Conservation (phyloP, 1,139 yeast genomes). For the Nakaseomyces bracarensis region DNA sequence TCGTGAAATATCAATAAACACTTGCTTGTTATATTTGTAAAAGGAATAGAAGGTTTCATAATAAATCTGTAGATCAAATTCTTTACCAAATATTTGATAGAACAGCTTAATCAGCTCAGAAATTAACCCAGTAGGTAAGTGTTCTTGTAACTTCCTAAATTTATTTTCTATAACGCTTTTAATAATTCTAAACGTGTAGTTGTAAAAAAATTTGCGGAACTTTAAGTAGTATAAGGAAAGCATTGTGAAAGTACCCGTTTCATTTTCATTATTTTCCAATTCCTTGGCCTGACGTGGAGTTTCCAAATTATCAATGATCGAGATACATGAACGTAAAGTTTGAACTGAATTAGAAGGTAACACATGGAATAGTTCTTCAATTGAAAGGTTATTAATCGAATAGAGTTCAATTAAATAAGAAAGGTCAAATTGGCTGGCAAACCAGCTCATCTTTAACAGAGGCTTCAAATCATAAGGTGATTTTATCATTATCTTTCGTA, state of each 20-base stretch:
- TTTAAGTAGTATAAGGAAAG: conserved; percentile 27
- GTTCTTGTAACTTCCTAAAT: not conserved
- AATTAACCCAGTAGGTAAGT: not conserved
- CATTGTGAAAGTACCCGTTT: conserved; percentile 11
- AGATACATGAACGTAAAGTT: conserved; percentile 12
- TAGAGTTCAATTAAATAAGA: conserved; percentile 27
- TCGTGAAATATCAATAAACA: conserved; percentile 16
- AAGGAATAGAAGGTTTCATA: conserved; percentile 18
- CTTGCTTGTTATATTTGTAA: conserved; percentile 12
- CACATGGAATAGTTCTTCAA: conserved; percentile 13
- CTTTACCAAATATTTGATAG: conserved; percentile 23
- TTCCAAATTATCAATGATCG: conserved; percentile 8
- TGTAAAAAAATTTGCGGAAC: conserved; percentile 23
- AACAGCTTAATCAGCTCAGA: not conserved
- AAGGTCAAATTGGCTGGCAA: conserved; percentile 26
- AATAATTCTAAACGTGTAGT: conserved; percentile 20
- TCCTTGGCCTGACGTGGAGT: not conserved
- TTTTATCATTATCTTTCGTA: conserved; percentile 19
- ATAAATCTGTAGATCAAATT: conserved; percentile 23
- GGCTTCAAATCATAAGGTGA: conserved; percentile 30
- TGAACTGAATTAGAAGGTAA: conserved; percentile 8
- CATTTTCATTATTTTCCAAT: not conserved
- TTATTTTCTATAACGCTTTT: not conserved
- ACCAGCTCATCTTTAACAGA: conserved; percentile 20
- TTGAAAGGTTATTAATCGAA: conserved; percentile 28